These are phyloP conservation scores for Lobosporangium transversale DNA, from an alignment of 192 early-diverging fungal genomes.

Conservation along the genomic window DNA sequence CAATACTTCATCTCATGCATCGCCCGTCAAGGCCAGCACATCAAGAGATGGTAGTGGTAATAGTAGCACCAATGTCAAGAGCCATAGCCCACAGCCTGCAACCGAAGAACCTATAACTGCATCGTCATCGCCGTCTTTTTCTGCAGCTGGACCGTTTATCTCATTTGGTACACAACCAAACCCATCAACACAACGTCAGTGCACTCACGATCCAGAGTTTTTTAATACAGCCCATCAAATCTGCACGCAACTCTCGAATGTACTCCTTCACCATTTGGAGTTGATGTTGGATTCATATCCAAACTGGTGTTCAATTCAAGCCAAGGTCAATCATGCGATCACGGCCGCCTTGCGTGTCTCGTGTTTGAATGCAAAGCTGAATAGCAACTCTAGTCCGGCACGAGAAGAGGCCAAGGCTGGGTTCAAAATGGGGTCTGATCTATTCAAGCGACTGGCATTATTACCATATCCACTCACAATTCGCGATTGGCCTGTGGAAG, in stretches of 20 bases:
- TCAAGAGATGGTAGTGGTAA: background rate
- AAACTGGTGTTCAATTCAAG: constrained; percentile 29
- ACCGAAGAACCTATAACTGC: constrained; percentile 8
- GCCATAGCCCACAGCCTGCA: background rate
- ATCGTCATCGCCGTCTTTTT: background rate
- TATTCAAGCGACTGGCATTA: constrained; percentile 17
- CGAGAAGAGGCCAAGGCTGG: constrained; percentile 23
- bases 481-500: constrained; percentile 19
- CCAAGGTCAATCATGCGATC: constrained; percentile 33
- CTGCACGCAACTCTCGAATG: constrained; percentile 27
- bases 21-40: background rate
- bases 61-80: background rate
- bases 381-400: background rate
- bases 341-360: constrained; percentile 18
- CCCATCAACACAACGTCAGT: too few species aligned
- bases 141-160: too few species aligned
- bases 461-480: constrained; percentile 22
- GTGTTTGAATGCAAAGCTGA: constrained; percentile 16
- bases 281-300: constrained; percentile 32
- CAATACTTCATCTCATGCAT: background rate
- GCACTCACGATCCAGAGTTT: background rate
- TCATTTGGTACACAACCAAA: too few species aligned
- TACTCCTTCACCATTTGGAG: constrained; percentile 29
- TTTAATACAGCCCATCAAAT: constrained; percentile 30
- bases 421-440: constrained; percentile 32